A percentile compares a stretch with the other conserved stretches of the same genome.
phyloP scores from a whole-genome alignment of 2,329 filamentous ascomycete genomes.

The Xylaria sp. region DNA sequence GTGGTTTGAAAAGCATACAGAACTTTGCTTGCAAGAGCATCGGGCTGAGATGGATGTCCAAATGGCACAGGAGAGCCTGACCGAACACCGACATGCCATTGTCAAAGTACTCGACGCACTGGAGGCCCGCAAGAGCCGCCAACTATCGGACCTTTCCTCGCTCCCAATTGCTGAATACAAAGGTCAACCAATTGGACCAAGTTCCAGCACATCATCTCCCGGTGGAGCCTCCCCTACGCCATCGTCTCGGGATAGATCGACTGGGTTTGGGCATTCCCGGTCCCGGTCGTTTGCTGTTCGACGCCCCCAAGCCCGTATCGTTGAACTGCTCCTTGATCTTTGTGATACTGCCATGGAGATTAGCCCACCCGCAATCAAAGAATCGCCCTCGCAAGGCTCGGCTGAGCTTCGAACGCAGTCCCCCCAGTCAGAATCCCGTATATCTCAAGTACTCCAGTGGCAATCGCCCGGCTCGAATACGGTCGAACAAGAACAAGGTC shows the following conservation, averaged over 20 bases:
- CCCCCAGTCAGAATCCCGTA: constrained; percentile 93
- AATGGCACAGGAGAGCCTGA: constrained; percentile 89
- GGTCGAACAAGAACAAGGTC: constrained; percentile 89
- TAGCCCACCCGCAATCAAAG: constrained; percentile 92
- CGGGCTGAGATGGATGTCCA: constrained; percentile 98
- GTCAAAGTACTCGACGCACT: constrained; percentile 94
- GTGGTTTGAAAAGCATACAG: constrained; percentile 99
- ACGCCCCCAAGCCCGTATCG: constrained; percentile 88
- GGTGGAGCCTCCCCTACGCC: constrained; percentile 76
- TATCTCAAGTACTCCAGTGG: constrained; percentile 95
- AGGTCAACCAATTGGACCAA: constrained; percentile 81
- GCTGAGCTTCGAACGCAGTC: constrained; percentile 92
- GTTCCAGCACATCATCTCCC: constrained; percentile 75
- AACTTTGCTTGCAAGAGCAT: constrained; percentile 94
- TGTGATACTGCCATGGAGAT: constrained; percentile 97
- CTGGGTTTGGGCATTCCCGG: constrained; percentile 81
- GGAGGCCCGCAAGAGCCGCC: constrained; percentile 78
- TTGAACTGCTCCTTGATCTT: constrained; percentile 92
- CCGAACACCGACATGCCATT: constrained; percentile 92
- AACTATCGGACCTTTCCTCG: constrained; percentile 62
- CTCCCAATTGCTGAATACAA: constrained; percentile 82
- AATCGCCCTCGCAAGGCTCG: constrained; percentile 71
- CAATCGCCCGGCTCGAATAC: constrained; percentile 93
- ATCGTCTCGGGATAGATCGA: constrained; percentile 76
- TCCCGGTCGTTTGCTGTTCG: constrained; percentile 91